Base-by-base conservation (phyloP, 345 rosid species). In the Rhodamnia argentea region DNA sequence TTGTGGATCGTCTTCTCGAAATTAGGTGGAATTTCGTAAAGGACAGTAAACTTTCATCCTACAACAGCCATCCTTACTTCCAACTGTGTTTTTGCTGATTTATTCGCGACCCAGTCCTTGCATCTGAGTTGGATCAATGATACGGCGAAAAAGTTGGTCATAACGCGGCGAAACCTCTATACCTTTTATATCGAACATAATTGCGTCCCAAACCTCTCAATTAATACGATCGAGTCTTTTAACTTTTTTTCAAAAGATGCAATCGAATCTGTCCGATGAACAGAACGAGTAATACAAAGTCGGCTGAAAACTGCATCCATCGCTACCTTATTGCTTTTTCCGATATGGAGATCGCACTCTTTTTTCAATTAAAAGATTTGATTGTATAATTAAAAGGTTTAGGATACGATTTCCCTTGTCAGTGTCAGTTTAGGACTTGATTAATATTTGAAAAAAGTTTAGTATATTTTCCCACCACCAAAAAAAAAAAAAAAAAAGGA, bases 371-470 rank as follows among this genome's bases (percentile, higher is more conserved):
- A 13, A 44, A 32, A 64, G 23, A 64, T 3, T 32, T 32, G 23
- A 64, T 32, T 32, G 44, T 9, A 29, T 20, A 15, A 14, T 62
- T 27, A 22, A 62, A 62, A 37, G 40, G 40, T 32, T 29, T 64
- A 64, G 5, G 20, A 3, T 0, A 2, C 0, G 11, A 62, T 62
- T 29, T 11, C 5, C 8, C 23, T 4, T 4, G 2, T 16, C 1
- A 18, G 10, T 1, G 29, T 14, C 15, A 10, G 1, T 64, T 64
- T 62, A 62, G 40, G 27, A 64, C 44, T 16, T 29, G 6, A 32
- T 16, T 8, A 29, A 64, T 1, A 15, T 64, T 32, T 15, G 23
- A 64, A 29, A 64, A 29, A 7, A 5, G 7, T 58, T 53, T 18
- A 15, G 22, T 16, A 6, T 16, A 4, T 16, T 0, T 16, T 16